Percentiles rank a stretch among this genome's conserved stretches.
Conservation (phyloP, 176 grass and related monocot species). For the Panicum miliaceum region DNA sequence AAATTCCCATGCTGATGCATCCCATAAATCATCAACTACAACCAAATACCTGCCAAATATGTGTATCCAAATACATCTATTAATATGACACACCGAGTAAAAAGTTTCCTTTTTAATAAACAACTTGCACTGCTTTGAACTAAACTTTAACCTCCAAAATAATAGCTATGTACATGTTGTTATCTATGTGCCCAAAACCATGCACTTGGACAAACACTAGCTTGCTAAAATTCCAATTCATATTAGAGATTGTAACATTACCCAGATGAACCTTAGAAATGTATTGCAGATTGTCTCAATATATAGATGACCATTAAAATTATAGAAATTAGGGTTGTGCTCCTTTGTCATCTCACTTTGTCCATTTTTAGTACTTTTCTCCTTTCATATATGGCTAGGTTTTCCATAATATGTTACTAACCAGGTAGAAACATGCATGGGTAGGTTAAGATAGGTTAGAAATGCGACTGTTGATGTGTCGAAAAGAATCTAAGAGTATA, state of each 20-base stretch:
- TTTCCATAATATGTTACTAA: no score
- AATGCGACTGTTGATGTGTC: background rate
- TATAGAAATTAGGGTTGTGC: background rate
- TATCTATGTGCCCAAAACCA: background rate
- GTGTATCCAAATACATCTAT: background rate
- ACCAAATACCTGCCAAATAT: slow-evolving; percentile 10
- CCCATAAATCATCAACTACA: slow-evolving; percentile 23
- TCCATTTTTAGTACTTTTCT: background rate
- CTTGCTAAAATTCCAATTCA: background rate
- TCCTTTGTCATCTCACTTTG: background rate
- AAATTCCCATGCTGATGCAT: slow-evolving; percentile 2
- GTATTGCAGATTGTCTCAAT: no score
- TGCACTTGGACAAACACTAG: background rate
- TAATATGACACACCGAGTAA: background rate
- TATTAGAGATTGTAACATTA: background rate
- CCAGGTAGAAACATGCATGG: no score
- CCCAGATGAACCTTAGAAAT: no score
- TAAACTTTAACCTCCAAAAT: background rate
- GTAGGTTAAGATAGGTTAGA: background rate
- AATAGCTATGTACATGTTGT: background rate
- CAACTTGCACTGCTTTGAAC: background rate
- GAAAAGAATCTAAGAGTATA: background rate
- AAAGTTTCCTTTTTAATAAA: background rate
- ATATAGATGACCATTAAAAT: background rate
- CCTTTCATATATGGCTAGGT: background rate